phyloP scores from a whole-genome alignment of 2,329 filamentous ascomycete genomes.

The Dryadomyces quercus-mongolicae region DNA sequence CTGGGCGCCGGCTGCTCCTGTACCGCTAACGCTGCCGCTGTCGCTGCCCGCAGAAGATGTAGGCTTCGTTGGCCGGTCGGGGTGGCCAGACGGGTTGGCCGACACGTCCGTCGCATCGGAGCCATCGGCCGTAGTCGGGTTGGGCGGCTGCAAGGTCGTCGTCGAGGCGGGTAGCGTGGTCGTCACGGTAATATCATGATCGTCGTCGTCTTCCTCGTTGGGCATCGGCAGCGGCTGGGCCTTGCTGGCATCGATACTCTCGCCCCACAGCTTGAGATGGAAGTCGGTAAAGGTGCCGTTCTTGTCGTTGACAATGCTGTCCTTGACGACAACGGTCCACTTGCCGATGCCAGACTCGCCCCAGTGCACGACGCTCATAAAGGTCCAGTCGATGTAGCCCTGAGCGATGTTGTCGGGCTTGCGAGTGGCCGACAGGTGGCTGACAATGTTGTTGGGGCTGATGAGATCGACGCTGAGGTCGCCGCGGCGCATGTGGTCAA shows the following conservation, averaged over 20 bases:
- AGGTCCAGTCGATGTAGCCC: conserved; percentile 93
- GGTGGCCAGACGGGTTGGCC: conserved; percentile 46
- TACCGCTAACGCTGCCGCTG: too few species aligned
- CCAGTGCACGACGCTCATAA: conserved; percentile 98
- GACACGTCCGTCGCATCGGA: neutral
- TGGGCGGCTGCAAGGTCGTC: conserved; percentile 40
- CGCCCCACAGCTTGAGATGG: conserved; percentile 90
- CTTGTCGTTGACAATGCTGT: conserved; percentile 64
- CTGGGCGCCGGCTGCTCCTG: neutral
- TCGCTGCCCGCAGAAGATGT: conserved; percentile 19
- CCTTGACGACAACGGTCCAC: conserved; percentile 86
- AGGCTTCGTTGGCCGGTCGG: conserved; percentile 45
- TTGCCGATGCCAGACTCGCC: conserved; percentile 78
- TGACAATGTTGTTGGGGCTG: conserved; percentile 70
- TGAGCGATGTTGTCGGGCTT: conserved; percentile 49
- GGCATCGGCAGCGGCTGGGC: conserved; percentile 71
- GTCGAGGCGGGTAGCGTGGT: conserved; percentile 50
- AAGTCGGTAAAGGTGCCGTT: conserved; percentile 78
- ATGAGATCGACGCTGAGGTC: conserved; percentile 87
- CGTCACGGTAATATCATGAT: conserved; percentile 58
- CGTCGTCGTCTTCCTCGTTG: conserved; percentile 67
- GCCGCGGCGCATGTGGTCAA: conserved; percentile 74
- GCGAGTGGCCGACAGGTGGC: conserved; percentile 69
- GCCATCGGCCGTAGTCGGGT: conserved; percentile 25
- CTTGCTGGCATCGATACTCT: conserved; percentile 64